These are phyloP conservation scores for Nothophaeocryptopus gaeumannii DNA, from an alignment of 2,329 filamentous ascomycete genomes.

Conservation along the genomic window DNA sequence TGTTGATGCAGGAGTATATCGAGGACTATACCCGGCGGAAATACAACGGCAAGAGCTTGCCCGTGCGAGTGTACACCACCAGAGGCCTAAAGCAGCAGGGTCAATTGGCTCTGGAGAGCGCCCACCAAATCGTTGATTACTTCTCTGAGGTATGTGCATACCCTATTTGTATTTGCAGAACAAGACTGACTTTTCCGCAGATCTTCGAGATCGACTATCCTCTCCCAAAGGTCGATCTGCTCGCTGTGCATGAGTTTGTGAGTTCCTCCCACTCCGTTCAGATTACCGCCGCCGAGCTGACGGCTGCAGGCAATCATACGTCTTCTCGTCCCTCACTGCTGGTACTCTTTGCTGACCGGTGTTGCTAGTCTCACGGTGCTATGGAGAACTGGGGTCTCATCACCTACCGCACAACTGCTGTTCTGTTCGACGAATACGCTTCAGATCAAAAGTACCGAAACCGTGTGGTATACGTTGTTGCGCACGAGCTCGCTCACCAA, in stretches of 20 bases:
- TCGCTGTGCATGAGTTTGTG: conserved; percentile 92
- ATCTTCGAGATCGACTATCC: conserved; percentile 92
- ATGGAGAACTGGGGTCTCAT: conserved; percentile 98
- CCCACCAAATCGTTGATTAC: conserved; percentile 90
- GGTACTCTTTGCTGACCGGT: conserved; percentile 39
- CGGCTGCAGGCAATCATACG: conserved; percentile 42
- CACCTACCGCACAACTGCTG: conserved; percentile 85
- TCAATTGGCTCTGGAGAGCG: conserved; percentile 82
- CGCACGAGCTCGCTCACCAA: conserved; percentile 95
- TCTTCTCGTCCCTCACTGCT: conserved; percentile 23
- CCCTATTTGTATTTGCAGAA: neutral
- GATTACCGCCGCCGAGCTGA: conserved; percentile 19
- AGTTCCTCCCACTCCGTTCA: conserved; percentile 34
- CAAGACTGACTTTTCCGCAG: conserved; percentile 28
- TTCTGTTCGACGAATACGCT: conserved; percentile 90
- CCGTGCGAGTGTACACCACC: conserved; percentile 94
- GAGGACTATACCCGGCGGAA: conserved; percentile 85
- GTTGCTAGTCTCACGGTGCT: conserved; percentile 62
- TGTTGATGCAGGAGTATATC: conserved; percentile 65
- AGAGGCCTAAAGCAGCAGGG: conserved; percentile 92
- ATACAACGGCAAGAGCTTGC: conserved; percentile 87
- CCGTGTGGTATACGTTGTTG: conserved; percentile 91
- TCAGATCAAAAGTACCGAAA: conserved; percentile 91
- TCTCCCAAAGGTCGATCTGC: conserved; percentile 83
- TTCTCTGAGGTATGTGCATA: conserved; percentile 68